Conservation (phyloP, 345 rosid species). For the Trapa incisa region DNA sequence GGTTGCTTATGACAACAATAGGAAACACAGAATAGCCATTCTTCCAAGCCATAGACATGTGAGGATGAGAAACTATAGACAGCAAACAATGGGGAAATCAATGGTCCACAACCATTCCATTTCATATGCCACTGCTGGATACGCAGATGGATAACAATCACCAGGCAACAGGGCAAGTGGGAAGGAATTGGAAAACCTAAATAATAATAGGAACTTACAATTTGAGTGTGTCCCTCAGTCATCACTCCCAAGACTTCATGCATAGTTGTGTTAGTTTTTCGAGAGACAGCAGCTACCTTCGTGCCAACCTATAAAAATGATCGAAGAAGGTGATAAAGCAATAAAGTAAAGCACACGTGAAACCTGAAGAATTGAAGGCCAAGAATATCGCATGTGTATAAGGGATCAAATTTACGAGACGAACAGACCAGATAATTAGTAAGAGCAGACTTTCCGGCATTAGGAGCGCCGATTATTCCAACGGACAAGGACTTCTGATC, state of each 20-base stretch:
- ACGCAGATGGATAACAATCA: too few relatives aligned
- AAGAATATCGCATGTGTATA: neutral
- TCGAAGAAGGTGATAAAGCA: neutral
- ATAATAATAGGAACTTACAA: conserved; percentile 29
- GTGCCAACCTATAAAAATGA: conserved; percentile 50
- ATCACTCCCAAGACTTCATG: conserved; percentile 90
- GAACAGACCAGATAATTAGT: conserved; percentile 69
- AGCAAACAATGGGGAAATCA: neutral
- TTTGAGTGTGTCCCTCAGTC: conserved; percentile 73
- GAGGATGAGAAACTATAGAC: neutral
- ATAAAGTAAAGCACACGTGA: neutral
- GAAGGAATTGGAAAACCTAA: too few relatives aligned
- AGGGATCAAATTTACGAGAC: too few relatives aligned
- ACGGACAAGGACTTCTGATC: conserved; percentile 86
- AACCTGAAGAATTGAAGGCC: neutral
- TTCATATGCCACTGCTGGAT: too few relatives aligned
- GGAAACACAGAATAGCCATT: neutral
- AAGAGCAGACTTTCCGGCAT: conserved; percentile 84
- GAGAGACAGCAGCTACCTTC: conserved; percentile 89
- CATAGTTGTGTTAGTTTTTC: conserved; percentile 90
- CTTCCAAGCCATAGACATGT: neutral
- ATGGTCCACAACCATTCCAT: neutral
- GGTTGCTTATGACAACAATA: neutral
- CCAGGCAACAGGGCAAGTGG: too few relatives aligned
- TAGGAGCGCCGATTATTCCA: conserved; percentile 90